Evolutionary conservation across 108 stramenopile species (phyloP).

Genomic region (Epithemia pelagica): DNA sequence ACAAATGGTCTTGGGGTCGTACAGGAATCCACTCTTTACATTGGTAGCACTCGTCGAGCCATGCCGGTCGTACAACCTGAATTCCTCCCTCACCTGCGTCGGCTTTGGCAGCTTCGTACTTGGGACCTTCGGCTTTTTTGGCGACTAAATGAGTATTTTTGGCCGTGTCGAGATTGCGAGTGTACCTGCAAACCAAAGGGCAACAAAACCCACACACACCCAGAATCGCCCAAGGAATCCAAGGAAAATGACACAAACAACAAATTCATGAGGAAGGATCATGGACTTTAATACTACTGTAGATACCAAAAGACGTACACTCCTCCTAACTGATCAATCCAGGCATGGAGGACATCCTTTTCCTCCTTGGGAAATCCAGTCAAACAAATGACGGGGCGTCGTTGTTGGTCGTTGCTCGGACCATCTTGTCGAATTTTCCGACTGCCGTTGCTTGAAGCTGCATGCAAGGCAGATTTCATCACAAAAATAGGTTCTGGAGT

Average conservation of each 20-base stretch:
- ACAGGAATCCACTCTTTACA: background rate
- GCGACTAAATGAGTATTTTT: conserved; percentile 46
- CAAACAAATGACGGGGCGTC: conserved; percentile 23
- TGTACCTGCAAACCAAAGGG: too few species aligned
- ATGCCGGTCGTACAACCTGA: conserved; percentile 33
- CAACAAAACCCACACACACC: too few species aligned
- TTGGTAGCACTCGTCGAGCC: conserved; percentile 20
- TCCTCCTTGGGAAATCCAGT: conserved; percentile 24
- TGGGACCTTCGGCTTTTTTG: conserved; percentile 27
- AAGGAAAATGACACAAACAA: too few species aligned
- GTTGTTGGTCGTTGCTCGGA: too few species aligned
- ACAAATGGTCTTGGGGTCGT: background rate
- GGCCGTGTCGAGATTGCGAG: conserved; percentile 30
- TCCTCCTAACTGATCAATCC: conserved; percentile 32
- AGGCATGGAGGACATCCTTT: conserved; percentile 26
- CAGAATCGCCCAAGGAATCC: too few species aligned
- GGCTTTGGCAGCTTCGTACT: conserved; percentile 26
- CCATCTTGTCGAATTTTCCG: too few species aligned
- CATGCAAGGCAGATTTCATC: too few species aligned
- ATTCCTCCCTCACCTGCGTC: conserved; percentile 1
- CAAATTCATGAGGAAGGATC: too few species aligned
- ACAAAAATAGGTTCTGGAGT: too few species aligned
- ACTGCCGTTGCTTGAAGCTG: too few species aligned
- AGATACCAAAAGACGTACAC: too few species aligned
- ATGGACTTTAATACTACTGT: too few species aligned